phyloP scores from a whole-genome alignment of 2,329 filamentous ascomycete species.

The Aschersonia sp. region DNA sequence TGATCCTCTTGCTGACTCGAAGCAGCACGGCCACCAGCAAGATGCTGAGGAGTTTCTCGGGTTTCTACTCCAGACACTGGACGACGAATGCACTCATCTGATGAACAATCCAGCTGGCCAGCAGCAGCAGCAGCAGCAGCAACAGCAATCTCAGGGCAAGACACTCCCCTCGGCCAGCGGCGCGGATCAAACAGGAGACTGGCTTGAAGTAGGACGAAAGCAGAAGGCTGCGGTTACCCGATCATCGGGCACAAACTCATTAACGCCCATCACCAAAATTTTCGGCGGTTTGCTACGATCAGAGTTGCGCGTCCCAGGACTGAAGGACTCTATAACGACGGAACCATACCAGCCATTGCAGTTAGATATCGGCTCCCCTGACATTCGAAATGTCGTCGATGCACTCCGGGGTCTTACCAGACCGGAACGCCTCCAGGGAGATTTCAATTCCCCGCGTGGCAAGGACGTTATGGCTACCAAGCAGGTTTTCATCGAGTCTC shows the following conservation, averaged over 20 bases:
- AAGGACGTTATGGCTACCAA: slow-evolving; percentile 71
- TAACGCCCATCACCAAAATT: slow-evolving; percentile 83
- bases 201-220: slow-evolving; percentile 88
- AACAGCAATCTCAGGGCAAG: slow-evolving; percentile 16
- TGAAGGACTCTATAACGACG: slow-evolving; percentile 80
- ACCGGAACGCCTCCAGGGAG: slow-evolving; percentile 70
- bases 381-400: slow-evolving; percentile 84
- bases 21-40: slow-evolving; percentile 81
- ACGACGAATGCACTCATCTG: slow-evolving; percentile 77
- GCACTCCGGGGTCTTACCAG: slow-evolving; percentile 74
- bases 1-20: slow-evolving; percentile 3
- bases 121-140: slow-evolving; percentile 21
- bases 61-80: slow-evolving; percentile 80
- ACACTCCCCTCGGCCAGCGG: slow-evolving; percentile 13
- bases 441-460: slow-evolving; percentile 68
- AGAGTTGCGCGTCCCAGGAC: slow-evolving; percentile 72
- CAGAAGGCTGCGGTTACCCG: slow-evolving; percentile 78
- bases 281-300: slow-evolving; percentile 87
- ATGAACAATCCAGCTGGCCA: slow-evolving; percentile 36
- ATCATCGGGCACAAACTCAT: slow-evolving; percentile 60
- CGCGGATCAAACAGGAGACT: slow-evolving; percentile 34
- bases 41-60: slow-evolving; percentile 95
- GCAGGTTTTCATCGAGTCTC: slow-evolving; percentile 83
- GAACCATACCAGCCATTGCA: slow-evolving; percentile 92
- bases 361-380: slow-evolving; percentile 77